Evolutionary conservation across 129 eudicot species (phyloP).

Genomic region (Helichrysum umbraculigerum): DNA sequence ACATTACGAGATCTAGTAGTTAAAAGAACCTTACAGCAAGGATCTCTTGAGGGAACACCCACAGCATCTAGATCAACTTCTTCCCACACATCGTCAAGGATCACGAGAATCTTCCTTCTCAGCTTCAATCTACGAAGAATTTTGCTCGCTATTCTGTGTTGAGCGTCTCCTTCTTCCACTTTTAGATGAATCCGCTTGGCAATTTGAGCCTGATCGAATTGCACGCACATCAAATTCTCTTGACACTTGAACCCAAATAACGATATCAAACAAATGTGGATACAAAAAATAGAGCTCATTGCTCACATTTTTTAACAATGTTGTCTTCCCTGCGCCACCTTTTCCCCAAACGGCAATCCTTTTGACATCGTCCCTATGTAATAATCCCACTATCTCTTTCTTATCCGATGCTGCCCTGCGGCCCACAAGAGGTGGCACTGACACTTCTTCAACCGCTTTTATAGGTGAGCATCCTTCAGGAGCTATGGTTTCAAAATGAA

Average conservation of each 20-base stretch:
- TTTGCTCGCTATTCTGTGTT: conserved; percentile 14
- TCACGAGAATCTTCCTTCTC: conserved; percentile 32
- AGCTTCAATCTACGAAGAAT: conserved; percentile 30
- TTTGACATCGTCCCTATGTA: conserved; percentile 2
- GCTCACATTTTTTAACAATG: conserved; percentile 33
- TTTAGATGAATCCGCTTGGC: conserved; percentile 33
- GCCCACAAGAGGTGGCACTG: conserved; percentile 23
- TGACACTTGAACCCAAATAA: conserved; percentile 40
- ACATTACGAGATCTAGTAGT: conserved; percentile 40
- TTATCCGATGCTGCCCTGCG: conserved; percentile 12
- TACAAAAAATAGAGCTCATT: conserved; percentile 13
- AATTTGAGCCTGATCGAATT: conserved; percentile 38
- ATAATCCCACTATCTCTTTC: conserved; percentile 18
- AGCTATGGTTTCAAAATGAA: conserved; percentile 2
- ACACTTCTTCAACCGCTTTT: conserved; percentile 29
- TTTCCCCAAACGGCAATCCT: conserved; percentile 36
- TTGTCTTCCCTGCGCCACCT: conserved; percentile 46
- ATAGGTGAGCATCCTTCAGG: conserved; percentile 20
- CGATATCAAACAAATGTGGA: conserved; percentile 18
- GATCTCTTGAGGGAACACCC: conserved; percentile 36
- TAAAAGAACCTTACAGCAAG: conserved; percentile 31
- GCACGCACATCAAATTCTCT: conserved; percentile 6
- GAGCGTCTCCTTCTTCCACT: conserved; percentile 25
- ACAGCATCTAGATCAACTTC: conserved; percentile 32
- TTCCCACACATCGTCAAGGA: conserved; percentile 45